Conservation (phyloP, 2,329 filamentous ascomycete genomes). For the Lecanicillium sp. region DNA sequence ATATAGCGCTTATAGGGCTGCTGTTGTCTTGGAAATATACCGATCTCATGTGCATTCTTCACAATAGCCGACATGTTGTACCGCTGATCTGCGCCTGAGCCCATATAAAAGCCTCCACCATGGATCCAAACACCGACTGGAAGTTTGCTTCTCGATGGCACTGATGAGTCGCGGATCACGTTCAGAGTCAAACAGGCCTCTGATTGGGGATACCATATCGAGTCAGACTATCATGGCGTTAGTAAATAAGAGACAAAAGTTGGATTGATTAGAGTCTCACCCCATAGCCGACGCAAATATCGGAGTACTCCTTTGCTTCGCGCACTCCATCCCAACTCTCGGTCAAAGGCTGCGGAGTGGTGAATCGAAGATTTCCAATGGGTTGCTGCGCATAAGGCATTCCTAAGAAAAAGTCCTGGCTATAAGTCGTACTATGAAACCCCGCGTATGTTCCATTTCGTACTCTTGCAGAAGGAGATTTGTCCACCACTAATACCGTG, state of each 20-base stretch:
- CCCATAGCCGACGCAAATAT: too few species aligned
- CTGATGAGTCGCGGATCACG: background rate
- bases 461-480: too few species aligned
- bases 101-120: slow-evolving; percentile 1
- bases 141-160: background rate
- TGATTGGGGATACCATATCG: background rate
- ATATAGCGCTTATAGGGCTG: too few species aligned
- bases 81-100: background rate
- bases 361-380: slow-evolving; percentile 4
- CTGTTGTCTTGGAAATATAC: background rate
- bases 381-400: slow-evolving; percentile 44
- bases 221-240: too few species aligned
- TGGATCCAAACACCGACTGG: slow-evolving; percentile 1
- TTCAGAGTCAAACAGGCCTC: background rate
- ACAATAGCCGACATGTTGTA: slow-evolving; percentile 2
- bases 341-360: too few species aligned
- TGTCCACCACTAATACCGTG: too few species aligned
- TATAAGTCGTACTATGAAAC: slow-evolving; percentile 17
- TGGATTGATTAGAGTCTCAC: too few species aligned
- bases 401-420: slow-evolving; percentile 42
- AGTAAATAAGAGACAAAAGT: too few species aligned
- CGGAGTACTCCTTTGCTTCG: too few species aligned
- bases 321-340: too few species aligned
- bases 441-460: slow-evolving; percentile 27
- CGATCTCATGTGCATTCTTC: background rate